Evolutionary conservation across 1,284 basidiomycete genomes (phyloP), one percentile per base, ranked within the genome.

Genomic region (Gymnopus androsaceus): DNA sequence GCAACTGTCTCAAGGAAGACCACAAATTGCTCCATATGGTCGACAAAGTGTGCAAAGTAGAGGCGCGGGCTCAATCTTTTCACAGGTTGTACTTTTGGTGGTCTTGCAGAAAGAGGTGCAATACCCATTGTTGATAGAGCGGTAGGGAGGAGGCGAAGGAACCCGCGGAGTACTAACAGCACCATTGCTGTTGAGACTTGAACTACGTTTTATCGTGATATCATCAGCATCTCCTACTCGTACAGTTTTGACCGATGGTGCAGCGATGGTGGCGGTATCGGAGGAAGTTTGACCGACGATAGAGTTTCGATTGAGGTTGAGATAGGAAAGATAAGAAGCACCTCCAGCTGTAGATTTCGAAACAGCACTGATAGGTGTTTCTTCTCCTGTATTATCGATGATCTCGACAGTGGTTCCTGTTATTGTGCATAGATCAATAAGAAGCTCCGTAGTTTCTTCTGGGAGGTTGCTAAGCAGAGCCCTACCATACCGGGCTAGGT

Each of bases 31-130:
- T 79, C 78, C 58, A 88, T 86, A 65, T 96, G 93, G 64, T 95
- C 92, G 38, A 98, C 88, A 63, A 98, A 99, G 69, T 97, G 94
- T 0, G 95, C 88, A 66, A 98, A 98, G 71, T 94, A 98, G 30
- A 90, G 78, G 1, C 88, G 79, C 0, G 95, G 94, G 0, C 94
- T 94, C 0, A 94, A 91, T 0, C 85, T 78, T 58, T 83, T 82
- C 54, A 75, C 67, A 2, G 69, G 70, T 21, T 63, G 66, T 17
- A 67, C 62, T 27, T 48, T 57, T 9, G 51, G 51, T 15, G 47
- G 56, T 9, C 51, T 51, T 21, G 56, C 34, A 30, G 56, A 42
- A 14, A 36, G 5, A 11, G 48, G 48, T 11, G 48, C 36, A n/a
- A 50, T 50, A 11, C 45, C 45, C 9, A 57, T 42, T 7, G 56